Conservation (phyloP, 2,329 filamentous ascomycete genomes). For the Calonectria crousiana region DNA sequence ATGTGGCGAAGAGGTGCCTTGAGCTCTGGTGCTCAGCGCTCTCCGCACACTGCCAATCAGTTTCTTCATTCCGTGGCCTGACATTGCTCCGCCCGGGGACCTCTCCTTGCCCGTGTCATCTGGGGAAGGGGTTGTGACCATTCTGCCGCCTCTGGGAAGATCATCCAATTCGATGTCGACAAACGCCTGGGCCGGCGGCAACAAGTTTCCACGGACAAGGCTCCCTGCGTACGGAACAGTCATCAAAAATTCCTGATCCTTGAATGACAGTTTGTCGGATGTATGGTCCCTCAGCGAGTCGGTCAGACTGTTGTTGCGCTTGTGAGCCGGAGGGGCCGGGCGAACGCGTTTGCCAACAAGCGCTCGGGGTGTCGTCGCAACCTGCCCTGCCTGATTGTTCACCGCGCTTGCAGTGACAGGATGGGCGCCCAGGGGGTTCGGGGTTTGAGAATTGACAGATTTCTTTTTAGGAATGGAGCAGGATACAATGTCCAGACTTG, state of each 20-base stretch:
- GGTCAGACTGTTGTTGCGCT: slow-evolving; percentile 87
- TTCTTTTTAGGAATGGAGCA: slow-evolving; percentile 73
- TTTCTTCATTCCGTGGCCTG: slow-evolving; percentile 83
- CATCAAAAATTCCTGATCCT: slow-evolving; percentile 69
- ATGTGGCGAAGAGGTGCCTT: slow-evolving; percentile 58
- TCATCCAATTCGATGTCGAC: slow-evolving; percentile 74
- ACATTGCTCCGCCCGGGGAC: slow-evolving; percentile 70
- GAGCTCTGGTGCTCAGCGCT: slow-evolving; percentile 75
- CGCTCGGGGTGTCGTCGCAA: slow-evolving; percentile 70
- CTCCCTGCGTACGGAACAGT: slow-evolving; percentile 81
- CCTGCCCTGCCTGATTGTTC: slow-evolving; percentile 60
- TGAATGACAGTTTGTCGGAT: slow-evolving; percentile 62
- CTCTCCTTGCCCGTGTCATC: slow-evolving; percentile 55
- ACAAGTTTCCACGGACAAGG: slow-evolving; percentile 86
- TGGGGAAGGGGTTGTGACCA: slow-evolving; percentile 66
- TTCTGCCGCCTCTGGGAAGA: slow-evolving; percentile 59
- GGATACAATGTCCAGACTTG: slow-evolving; percentile 71
- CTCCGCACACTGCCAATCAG: slow-evolving; percentile 88
- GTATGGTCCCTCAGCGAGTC: slow-evolving; percentile 83
- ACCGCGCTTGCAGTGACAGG: slow-evolving; percentile 66
- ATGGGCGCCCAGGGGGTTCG: slow-evolving; percentile 64
- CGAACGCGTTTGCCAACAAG: slow-evolving; percentile 71
- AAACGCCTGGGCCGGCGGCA: slow-evolving; percentile 85
- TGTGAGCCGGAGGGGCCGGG: slow-evolving; percentile 71
- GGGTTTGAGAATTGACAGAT: slow-evolving; percentile 53